Evolutionary conservation across 2,329 filamentous ascomycete species (phyloP), one percentile per base, ranked within the genome.

Genomic region (Stachybotrys chartarum): DNA sequence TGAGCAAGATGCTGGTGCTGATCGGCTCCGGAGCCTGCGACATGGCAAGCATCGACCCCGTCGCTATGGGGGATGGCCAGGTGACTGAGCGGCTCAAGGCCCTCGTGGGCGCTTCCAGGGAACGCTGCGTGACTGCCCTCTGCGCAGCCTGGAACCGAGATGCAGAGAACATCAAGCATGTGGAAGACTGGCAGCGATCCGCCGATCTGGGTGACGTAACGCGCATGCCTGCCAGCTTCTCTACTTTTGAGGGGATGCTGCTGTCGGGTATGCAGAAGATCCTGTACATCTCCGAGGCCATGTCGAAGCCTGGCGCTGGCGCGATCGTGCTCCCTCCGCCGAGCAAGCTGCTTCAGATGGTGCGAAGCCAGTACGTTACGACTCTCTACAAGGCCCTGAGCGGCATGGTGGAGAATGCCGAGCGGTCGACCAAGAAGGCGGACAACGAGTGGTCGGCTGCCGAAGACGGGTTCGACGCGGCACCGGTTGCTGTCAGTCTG

Each of bases 371-470:
- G 66, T 99, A 99, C 66, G 91, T 96, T 16, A 91, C 88, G 7
- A 96, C 92, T 56, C 75, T 99, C 48, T 97, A 97, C 72, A 96
- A 96, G 70, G 91, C 91, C 7, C 75, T 99, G 44, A 95, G 90
- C 64, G 94, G 93, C 24, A 93, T 99, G 85, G 91, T 99, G 1
- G 94, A 97, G 72, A 97, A 96, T 70, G 93, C 94, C 3, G 91
- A 97, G 72, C 84, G 85, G 56, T 81, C 86, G 3, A 70, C 85
- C 14, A 83, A 85, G 61, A 84, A 83, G 61, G 75, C 82, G 1
- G 84, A 87, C 50, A 81, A 84, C 57, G 81, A 84, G 55, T 85
- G 82, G 82, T 24, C 18, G 45, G 45, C 45, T 6, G 76, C 79
- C 16, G 63, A 68, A 17, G 78, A 80, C 14, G 67, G 70, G 7